phyloP scores from a whole-genome alignment of 129 eudicot species.

The Cynara cardunculus region DNA sequence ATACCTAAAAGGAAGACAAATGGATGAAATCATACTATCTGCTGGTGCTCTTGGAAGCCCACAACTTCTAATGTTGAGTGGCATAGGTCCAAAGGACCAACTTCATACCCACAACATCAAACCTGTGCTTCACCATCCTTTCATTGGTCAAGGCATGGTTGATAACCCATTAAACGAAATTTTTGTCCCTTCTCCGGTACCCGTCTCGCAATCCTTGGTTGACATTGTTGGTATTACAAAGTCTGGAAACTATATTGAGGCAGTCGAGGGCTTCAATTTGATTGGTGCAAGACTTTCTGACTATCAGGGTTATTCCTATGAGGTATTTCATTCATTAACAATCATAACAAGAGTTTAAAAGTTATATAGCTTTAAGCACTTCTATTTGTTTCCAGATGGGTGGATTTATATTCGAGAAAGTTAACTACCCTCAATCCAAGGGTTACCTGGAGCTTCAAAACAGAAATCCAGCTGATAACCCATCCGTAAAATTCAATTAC shows the following conservation, averaged over 20 bases:
- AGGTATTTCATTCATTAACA: not conserved
- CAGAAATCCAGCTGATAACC: not conserved
- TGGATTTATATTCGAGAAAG: not conserved
- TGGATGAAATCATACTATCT: not conserved
- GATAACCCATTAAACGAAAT: not conserved
- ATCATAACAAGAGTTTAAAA: not conserved
- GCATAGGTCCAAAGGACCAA: not conserved
- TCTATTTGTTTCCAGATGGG: not conserved
- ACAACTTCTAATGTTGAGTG: not conserved
- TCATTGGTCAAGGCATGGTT: not conserved
- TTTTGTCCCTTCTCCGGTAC: not conserved
- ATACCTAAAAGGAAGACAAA: not conserved
- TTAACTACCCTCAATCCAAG: not conserved
- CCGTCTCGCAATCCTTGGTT: not conserved
- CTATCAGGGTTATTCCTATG: not conserved
- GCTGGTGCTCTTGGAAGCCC: slow-evolving; percentile 14
- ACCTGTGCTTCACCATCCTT: not conserved
- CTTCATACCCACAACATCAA: not conserved
- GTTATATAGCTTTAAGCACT: not conserved
- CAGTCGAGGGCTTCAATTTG: not conserved
- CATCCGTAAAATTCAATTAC: not conserved
- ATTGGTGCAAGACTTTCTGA: not conserved
- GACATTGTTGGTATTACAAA: not conserved
- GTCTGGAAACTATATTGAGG: not conserved
- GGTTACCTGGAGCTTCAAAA: not conserved